Base-by-base conservation (phyloP, 208 protist genomes). In the Jaenimonas drosophilae region DNA sequence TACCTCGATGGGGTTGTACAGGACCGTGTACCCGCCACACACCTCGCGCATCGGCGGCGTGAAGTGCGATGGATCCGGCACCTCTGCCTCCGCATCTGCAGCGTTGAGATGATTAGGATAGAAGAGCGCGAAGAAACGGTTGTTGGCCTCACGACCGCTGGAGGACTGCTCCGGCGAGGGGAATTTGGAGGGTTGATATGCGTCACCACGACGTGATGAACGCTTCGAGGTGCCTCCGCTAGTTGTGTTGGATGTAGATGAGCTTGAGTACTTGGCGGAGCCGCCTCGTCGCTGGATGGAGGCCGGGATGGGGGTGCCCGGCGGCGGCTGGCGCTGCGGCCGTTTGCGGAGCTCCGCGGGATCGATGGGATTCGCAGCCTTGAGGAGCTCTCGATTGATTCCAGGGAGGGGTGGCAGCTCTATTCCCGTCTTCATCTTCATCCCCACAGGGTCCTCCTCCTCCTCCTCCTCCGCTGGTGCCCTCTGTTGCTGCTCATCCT, bases 1-100 rank as follows among this genome's bases (percentile, higher is more conserved):
- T 11, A 69, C 61, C 24, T 83, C 72, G 27, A 88, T 69, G 4
- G 83, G 83, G 64, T 88, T 91, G 64, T 91, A 91, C 29, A 88
- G 54, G 6, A 84, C 75, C 4, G 81, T 90, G 64, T 81, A 80
- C 53, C 54, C 73, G 19, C 81, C 81, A 3, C 41, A 7, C 17
- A 59, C 42, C 30, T 59, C 31, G 23, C 64, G 54, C 27, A 80
- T 67, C 20, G 63, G 43, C 3, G 54, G 30, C 1, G 54, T 17
- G 1, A 20, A 56, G 36, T 62, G 16, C 9, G 6, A 11, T 7
- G 9, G n/a, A 17, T 42, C 37, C 16, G 14, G 14, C 14, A 34
- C 30, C 30, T 34, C 14, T 7, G 9, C 30, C 7, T 34, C 30
- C 7, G 7, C 9, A 6, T 39, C 51, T 49, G 37, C 28, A 37